A percentile compares a stretch with the other conserved stretches of the same genome.
Evolutionary conservation across 2,329 filamentous ascomycete genomes (phyloP).

Genomic region (Monosporascus sp.): DNA sequence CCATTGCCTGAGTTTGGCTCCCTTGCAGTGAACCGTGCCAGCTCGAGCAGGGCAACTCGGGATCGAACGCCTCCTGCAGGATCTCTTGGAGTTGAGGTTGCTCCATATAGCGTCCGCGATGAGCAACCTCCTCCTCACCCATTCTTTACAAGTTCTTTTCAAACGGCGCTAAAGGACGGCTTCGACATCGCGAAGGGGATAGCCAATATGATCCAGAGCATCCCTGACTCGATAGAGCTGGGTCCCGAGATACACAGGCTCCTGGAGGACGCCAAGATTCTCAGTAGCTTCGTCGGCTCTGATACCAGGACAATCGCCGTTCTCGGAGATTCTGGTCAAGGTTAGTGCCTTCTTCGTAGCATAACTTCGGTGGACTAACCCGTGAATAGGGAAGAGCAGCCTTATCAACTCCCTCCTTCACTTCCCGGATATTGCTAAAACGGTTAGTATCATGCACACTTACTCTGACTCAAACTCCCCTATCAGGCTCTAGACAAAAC

Average conservation of each 20-base stretch:
- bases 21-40: no score
- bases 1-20: no score
- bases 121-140: background rate
- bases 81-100: no score
- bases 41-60: no score
- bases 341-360: background rate
- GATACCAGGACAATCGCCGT: conserved; percentile 1
- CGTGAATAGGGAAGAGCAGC: background rate
- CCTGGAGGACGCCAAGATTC: background rate
- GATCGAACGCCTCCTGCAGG: no score
- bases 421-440: conserved; percentile 12
- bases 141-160: background rate
- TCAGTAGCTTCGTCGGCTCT: background rate
- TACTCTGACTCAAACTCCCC: no score
- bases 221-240: background rate
- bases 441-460: conserved; percentile 8
- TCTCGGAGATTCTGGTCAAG: conserved; percentile 1
- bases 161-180: background rate
- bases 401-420: conserved; percentile 1
- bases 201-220: background rate
- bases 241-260: background rate
- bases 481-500: no score
- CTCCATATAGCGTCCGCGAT: background rate
- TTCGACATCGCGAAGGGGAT: background rate
- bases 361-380: background rate